A percentile compares a stretch with the other conserved stretches of the same genome.
Conservation (phyloP, 768 basidiomycete species). For the Boletus speciosus region DNA sequence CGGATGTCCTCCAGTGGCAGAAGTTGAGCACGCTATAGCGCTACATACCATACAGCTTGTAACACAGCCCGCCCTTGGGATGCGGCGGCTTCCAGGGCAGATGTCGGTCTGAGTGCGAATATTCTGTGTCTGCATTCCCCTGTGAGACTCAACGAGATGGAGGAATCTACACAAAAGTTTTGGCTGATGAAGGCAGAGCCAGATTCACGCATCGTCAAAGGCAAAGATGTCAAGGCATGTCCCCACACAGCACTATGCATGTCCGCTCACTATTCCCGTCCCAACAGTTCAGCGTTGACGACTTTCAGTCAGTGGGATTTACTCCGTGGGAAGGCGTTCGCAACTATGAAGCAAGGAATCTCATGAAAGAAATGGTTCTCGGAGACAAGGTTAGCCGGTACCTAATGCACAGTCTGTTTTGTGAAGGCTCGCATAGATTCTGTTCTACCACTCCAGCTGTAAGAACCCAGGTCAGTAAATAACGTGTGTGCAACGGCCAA, state of each 20-base stretch:
- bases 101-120: conserved; percentile 1
- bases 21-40: too few species aligned
- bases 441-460: conserved; percentile 88
- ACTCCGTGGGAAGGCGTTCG: conserved; percentile 89
- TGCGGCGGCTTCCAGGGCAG: neutral
- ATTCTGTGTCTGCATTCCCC: neutral
- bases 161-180: conserved; percentile 17
- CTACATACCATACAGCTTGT: neutral
- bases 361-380: conserved; percentile 77
- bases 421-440: conserved; percentile 45
- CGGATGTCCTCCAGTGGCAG: too few species aligned
- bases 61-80: neutral
- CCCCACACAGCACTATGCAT: neutral
- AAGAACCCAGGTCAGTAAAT: conserved; percentile 63
- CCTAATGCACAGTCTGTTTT: neutral
- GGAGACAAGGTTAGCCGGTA: conserved; percentile 62
- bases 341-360: conserved; percentile 76
- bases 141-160: conserved; percentile 1
- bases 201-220: conserved; percentile 78
- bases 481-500: neutral
- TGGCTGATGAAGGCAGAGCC: conserved; percentile 91
- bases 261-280: neutral
- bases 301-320: conserved; percentile 67
- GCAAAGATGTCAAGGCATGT: conserved; percentile 77
- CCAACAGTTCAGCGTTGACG: conserved; percentile 79